Conservation (phyloP, 331 rosid species). For the Acacia concinna region DNA sequence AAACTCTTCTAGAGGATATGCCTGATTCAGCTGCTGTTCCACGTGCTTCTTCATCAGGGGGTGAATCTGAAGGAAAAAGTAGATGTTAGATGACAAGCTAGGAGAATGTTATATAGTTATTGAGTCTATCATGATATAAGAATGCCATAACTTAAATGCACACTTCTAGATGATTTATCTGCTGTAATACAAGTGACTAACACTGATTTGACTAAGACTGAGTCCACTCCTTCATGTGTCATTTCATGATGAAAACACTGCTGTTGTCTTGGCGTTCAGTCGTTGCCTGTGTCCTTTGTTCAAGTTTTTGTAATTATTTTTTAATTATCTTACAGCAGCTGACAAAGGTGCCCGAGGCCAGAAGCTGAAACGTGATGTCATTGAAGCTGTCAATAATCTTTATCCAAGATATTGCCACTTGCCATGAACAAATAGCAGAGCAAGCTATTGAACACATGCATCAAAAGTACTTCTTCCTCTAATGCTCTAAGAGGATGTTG, state of each 20-base stretch:
- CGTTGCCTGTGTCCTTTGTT: conserved; percentile 16
- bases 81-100: conserved; percentile 54
- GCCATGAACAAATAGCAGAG: conserved; percentile 92
- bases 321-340: conserved; percentile 61
- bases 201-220: not conserved
- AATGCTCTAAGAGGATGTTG: conserved; percentile 12
- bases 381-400: conserved; percentile 97
- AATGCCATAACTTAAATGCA: not conserved
- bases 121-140: conserved; percentile 1
- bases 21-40: conserved; percentile 59
- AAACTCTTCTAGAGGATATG: conserved; percentile 87
- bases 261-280: conserved; percentile 16
- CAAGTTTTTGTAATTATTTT: conserved; percentile 1
- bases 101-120: conserved; percentile 22
- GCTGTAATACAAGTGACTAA: conserved; percentile 4
- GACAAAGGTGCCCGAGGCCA: conserved; percentile 80
- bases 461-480: conserved; percentile 64
- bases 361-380: conserved; percentile 92
- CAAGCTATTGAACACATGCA: conserved; percentile 99
- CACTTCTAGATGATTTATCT: conserved; percentile 12
- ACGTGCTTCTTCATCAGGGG: conserved; percentile 80
- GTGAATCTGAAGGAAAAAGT: conserved; percentile 93
- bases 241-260: conserved; percentile 21
- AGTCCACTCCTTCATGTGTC: conserved; percentile 14
- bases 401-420: conserved; percentile 80